These are phyloP conservation scores for Colletotrichum sp. DNA, from an alignment of 2,329 filamentous ascomycete species.

Conservation along the genomic window DNA sequence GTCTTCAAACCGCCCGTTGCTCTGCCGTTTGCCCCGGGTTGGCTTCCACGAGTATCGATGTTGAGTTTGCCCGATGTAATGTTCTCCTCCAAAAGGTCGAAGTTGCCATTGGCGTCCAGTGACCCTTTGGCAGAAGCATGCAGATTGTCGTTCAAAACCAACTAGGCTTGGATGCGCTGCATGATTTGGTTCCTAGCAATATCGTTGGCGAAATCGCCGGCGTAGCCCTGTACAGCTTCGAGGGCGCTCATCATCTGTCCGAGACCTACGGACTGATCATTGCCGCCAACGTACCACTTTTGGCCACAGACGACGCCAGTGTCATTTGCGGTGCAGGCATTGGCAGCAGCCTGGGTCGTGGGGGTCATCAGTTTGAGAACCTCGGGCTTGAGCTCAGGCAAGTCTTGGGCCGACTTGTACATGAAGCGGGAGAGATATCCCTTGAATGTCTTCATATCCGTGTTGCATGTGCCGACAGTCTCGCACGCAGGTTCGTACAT, in stretches of 20 bases:
- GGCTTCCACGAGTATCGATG: neutral
- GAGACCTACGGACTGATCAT: slow-evolving; percentile 59
- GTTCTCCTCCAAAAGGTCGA: neutral
- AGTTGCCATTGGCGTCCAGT: neutral
- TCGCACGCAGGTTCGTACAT: slow-evolving; percentile 75
- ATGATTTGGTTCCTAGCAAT: neutral
- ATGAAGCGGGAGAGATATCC: slow-evolving; percentile 70
- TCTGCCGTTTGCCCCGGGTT: neutral
- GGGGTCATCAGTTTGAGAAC: slow-evolving; percentile 54
- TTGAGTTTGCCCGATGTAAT: neutral
- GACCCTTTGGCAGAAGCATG: neutral
- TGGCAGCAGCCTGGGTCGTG: slow-evolving; percentile 60
- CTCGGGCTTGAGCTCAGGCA: slow-evolving; percentile 55
- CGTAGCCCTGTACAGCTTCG: slow-evolving; percentile 65
- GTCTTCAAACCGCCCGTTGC: neutral
- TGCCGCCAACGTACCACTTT: slow-evolving; percentile 65
- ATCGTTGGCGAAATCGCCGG: neutral
- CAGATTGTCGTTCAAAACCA: neutral
- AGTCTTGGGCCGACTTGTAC: slow-evolving; percentile 60
- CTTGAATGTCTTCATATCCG: slow-evolving; percentile 72
- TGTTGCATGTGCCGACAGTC: slow-evolving; percentile 57
- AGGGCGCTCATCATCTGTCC: slow-evolving; percentile 71
- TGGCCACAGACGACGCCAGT: slow-evolving; percentile 62
- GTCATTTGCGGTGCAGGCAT: slow-evolving; percentile 60
- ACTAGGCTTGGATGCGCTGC: neutral